Conservation (phyloP, 2,329 filamentous ascomycete genomes). For the Periconia macrospinosa region DNA sequence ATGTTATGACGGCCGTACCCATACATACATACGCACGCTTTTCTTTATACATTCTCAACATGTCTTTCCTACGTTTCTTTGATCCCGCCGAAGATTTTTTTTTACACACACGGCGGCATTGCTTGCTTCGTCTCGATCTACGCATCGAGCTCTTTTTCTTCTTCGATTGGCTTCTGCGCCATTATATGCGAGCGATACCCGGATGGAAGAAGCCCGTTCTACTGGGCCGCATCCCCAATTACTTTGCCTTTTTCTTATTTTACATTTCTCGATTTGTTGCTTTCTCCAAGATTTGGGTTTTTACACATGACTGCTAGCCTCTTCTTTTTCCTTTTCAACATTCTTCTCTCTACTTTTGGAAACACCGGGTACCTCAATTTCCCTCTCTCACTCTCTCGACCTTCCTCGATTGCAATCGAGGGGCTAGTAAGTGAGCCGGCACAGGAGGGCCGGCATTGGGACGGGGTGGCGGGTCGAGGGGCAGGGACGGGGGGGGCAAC, state of each 20-base stretch:
- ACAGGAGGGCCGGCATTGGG: background rate
- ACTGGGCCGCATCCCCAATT: background rate
- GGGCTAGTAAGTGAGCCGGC: too few relatives aligned
- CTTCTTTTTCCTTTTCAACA: background rate
- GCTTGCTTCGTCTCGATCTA: background rate
- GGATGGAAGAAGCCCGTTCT: constrained; percentile 17
- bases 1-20: constrained; percentile 31
- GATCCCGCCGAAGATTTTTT: background rate
- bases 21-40: constrained; percentile 16
- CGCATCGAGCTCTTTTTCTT: background rate
- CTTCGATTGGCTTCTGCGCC: constrained; percentile 15
- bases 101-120: background rate
- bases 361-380: background rate
- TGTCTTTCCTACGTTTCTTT: constrained; percentile 9
- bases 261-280: background rate
- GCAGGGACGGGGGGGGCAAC: background rate
- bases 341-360: background rate
- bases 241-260: background rate
- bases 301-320: background rate
- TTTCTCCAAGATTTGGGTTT: background rate
- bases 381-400: background rate
- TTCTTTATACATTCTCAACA: constrained; percentile 5
- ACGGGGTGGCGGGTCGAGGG: constrained; percentile 9
- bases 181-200: constrained; percentile 33
- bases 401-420: too few relatives aligned